Evolutionary conservation across 345 rosid genomes (phyloP).

Genomic region (Draba incana): DNA sequence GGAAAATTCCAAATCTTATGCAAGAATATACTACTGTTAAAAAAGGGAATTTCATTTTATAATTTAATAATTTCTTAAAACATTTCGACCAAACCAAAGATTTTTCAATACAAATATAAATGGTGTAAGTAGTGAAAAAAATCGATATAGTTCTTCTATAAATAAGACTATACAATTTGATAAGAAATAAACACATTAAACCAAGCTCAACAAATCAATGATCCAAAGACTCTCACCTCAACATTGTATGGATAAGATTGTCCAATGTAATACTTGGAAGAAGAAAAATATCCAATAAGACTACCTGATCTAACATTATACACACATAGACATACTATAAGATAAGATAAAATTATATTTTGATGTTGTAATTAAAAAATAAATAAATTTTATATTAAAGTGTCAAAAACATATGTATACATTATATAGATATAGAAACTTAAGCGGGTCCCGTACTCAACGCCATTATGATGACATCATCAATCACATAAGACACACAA

Average conservation of each 20-base stretch:
- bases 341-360: slow-evolving; percentile 1
- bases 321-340: background rate
- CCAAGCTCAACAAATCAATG: background rate
- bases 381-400: background rate
- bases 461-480: slow-evolving; percentile 46
- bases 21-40: background rate
- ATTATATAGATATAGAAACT: slow-evolving; percentile 17
- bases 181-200: background rate
- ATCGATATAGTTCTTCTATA: background rate
- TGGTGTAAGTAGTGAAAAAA: background rate
- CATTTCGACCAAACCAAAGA: no score
- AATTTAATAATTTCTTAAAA: background rate
- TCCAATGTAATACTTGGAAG: background rate
- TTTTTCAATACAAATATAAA: background rate
- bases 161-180: background rate
- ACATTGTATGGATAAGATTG: slow-evolving; percentile 24
- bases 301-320: background rate
- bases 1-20: background rate
- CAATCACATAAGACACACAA: slow-evolving; percentile 38
- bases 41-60: background rate
- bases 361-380: background rate
- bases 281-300: slow-evolving; percentile 1
- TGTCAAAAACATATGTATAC: slow-evolving; percentile 19
- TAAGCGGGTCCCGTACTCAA: slow-evolving; percentile 41
- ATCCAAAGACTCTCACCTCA: slow-evolving; percentile 17